Evolutionary conservation across 371 early-diverging fungal species (phyloP).

Genomic region (Apophysomyces trapeziformis): DNA sequence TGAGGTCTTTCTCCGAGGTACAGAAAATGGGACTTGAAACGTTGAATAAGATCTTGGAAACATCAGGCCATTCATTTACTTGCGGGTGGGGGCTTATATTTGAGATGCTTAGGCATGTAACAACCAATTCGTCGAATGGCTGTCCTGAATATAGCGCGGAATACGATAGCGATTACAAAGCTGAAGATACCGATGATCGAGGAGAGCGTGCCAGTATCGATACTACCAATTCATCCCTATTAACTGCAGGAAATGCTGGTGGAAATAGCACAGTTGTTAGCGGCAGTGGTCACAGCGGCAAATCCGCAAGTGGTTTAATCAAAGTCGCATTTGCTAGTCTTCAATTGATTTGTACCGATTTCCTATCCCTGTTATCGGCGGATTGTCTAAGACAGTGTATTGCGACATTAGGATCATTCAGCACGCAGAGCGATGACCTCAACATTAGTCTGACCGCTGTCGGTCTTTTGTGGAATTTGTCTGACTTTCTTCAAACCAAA

Average conservation of each 20-base stretch:
- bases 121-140: slow-evolving; percentile 27
- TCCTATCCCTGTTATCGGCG: slow-evolving; percentile 80
- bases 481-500: slow-evolving; percentile 79
- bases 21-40: slow-evolving; percentile 89
- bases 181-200: slow-evolving; percentile 21
- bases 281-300: neutral
- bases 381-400: slow-evolving; percentile 82
- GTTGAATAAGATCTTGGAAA: slow-evolving; percentile 87
- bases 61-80: slow-evolving; percentile 87
- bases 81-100: slow-evolving; percentile 91
- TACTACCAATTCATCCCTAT: slow-evolving; percentile 31
- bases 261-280: neutral
- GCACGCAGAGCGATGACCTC: slow-evolving; percentile 86
- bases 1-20: slow-evolving; percentile 62
- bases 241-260: slow-evolving; percentile 13
- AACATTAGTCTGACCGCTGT: slow-evolving; percentile 95
- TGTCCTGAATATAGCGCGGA: slow-evolving; percentile 19
- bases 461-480: slow-evolving; percentile 91
- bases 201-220: slow-evolving; percentile 37
- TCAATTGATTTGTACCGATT: slow-evolving; percentile 96
- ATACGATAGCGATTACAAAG: slow-evolving; percentile 15
- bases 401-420: slow-evolving; percentile 82
- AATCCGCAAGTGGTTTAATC: slow-evolving; percentile 64
- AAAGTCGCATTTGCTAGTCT: slow-evolving; percentile 91
- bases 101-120: slow-evolving; percentile 79